Percentiles rank a stretch among this genome's conserved stretches.
These are phyloP conservation scores for Glaciozyma antarctica DNA, from an alignment of 768 basidiomycete genomes.

Conservation along the genomic window DNA sequence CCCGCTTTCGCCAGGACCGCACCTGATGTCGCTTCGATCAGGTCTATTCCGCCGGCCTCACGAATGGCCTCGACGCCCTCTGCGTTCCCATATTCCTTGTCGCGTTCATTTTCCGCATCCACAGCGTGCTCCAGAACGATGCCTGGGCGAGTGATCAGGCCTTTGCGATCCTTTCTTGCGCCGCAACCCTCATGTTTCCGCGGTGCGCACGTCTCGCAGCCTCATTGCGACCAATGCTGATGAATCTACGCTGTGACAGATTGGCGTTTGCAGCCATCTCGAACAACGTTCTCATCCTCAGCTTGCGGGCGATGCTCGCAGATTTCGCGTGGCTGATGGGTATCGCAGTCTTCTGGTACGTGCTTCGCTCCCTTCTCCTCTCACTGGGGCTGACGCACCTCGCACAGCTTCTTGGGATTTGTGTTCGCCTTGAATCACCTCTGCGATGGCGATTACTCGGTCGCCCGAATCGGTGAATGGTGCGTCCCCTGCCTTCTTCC, in stretches of 20 bases:
- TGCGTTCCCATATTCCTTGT: conserved; percentile 26
- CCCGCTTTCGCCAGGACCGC: conserved; percentile 11
- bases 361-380: neutral
- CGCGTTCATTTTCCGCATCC: conserved; percentile 19
- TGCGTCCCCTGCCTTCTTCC: neutral
- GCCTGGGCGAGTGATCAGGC: conserved; percentile 15
- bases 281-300: conserved; percentile 46
- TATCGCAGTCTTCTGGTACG: conserved; percentile 58
- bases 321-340: conserved; percentile 53
- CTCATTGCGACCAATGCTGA: neutral
- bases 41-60: conserved; percentile 19
- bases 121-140: conserved; percentile 11
- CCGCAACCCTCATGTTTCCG: conserved; percentile 27
- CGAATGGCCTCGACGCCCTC: conserved; percentile 21
- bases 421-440: conserved; percentile 32
- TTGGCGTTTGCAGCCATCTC: conserved; percentile 84
- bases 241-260: conserved; percentile 41
- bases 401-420: conserved; percentile 27
- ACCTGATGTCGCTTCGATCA: neutral
- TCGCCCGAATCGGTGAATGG: conserved; percentile 26
- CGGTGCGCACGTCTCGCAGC: conserved; percentile 58
- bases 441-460: conserved; percentile 27
- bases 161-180: conserved; percentile 22
- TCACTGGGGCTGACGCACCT: neutral
- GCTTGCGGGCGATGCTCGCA: conserved; percentile 72